Conservation (phyloP, 2,329 filamentous ascomycete species). For the Podosphaera xanthii region DNA sequence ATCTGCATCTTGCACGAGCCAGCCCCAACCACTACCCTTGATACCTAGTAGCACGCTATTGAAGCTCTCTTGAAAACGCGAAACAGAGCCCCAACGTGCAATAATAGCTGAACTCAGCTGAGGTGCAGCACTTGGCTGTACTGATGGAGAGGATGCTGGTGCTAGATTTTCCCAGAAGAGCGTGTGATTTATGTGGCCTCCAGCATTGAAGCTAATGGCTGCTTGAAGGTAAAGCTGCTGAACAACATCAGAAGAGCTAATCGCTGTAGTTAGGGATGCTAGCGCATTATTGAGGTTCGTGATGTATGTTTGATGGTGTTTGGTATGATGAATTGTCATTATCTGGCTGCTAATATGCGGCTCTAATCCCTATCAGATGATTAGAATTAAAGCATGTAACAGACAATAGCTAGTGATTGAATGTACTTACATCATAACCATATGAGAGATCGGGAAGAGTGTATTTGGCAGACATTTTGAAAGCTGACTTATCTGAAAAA, state of each 20-base stretch:
- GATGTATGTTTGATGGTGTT: constrained; percentile 62
- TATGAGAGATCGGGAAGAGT: not conserved
- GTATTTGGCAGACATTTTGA: not conserved
- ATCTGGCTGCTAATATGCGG: constrained; percentile 55
- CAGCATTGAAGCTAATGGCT: constrained; percentile 68
- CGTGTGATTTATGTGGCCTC: constrained; percentile 81
- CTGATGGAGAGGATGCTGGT: constrained; percentile 33
- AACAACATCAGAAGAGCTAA: constrained; percentile 32
- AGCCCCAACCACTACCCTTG: constrained; percentile 75
- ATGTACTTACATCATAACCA: constrained; percentile 35
- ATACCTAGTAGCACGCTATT: constrained; percentile 41
- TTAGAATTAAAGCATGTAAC: constrained; percentile 12
- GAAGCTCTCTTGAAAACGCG: constrained; percentile 43
- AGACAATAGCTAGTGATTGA: constrained; percentile 4
- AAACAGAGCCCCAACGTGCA: constrained; percentile 43
- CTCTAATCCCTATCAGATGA: constrained; percentile 33
- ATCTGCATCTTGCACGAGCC: constrained; percentile 46
- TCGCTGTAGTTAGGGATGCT: constrained; percentile 32
- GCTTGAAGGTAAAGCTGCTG: constrained; percentile 44
- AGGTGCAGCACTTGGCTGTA: constrained; percentile 32
- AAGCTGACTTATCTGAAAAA: no score
- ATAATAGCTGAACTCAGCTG: constrained; percentile 36
- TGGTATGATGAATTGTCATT: constrained; percentile 61
- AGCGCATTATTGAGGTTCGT: constrained; percentile 50
- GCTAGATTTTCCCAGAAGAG: constrained; percentile 77